Base-by-base conservation (phyloP, 2,329 filamentous ascomycete species). In the Diplodia seriata region DNA sequence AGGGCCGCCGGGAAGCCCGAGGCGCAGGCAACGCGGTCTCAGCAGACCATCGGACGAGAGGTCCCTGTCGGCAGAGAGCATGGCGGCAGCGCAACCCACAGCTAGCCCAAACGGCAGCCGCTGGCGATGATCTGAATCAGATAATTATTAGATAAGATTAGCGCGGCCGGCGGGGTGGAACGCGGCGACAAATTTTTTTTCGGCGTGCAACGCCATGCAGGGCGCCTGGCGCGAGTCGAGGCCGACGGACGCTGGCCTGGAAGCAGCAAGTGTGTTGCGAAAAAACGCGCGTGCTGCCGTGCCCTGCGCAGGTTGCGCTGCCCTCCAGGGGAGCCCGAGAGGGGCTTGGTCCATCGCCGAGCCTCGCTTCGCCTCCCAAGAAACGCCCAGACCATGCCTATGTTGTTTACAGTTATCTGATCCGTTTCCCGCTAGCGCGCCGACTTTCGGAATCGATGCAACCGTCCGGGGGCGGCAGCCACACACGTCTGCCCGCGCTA, bases 141-240 rank as follows among this genome's bases (percentile, higher is more conserved):
- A 68, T 68, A 68, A 65, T 68, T 67, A 67, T 67, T 65, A 68
- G 66, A 68, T 68, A 68, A 68, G 66, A 65, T 68, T 55, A 68
- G 57, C 61, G 66, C 56, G 18, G 20, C n/a, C 49, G 31, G n/a
- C 15, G 38, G n/a, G 63, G 51, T 56, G 50, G 62, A 55, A 49
- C 64, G 40, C 64, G 38, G 64, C 36, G 51, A 50, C 29, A 67
- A 67, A 67, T 20, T 67, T 67, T 33, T 9, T 67, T 53, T 40
- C 38, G 61, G 31, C 47, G 53, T 43, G 63, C 61, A 36, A 26
- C 36, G 29, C 6, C 38, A 50, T 64, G 61, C 62, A 63, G 43
- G 50, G 50, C 50, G 64, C 49, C 20, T 43, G 53, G 51, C 40
- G 64, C 51, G 63, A 33, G 40, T 66, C 63, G 62, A 9, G 47